phyloP scores from a whole-genome alignment of 495 filamentous ascomycete genomes.

The Venustampulla echinocandica region DNA sequence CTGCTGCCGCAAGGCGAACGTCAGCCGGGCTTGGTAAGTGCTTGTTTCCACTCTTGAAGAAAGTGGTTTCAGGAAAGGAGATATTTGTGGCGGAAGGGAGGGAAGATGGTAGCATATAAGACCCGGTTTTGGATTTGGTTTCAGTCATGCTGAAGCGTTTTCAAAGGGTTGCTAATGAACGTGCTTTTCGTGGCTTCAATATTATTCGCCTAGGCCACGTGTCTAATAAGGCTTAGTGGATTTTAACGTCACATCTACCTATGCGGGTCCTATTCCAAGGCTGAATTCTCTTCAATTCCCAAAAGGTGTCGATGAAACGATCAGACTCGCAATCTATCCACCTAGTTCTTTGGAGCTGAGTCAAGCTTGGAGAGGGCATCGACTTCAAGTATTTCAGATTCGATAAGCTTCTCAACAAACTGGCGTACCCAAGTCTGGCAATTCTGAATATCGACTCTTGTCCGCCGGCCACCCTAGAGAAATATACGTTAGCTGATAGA shows the following conservation, averaged over 20 bases:
- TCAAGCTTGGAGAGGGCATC: background rate
- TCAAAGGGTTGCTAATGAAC: background rate
- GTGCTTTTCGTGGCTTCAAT: background rate
- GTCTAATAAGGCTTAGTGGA: background rate
- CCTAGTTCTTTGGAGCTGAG: background rate
- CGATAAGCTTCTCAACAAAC: background rate
- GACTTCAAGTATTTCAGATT: background rate
- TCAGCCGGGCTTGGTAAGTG: slow-evolving; percentile 7
- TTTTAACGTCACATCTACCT: background rate
- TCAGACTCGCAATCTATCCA: background rate
- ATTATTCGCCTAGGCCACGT: too few relatives aligned
- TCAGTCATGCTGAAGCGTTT: background rate
- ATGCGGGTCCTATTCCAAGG: background rate
- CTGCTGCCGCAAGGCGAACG: background rate
- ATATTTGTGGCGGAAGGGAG: slow-evolving; percentile 2
- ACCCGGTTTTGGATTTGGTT: background rate
- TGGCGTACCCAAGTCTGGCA: background rate
- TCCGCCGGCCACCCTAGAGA: too few relatives aligned
- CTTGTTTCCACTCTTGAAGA: background rate
- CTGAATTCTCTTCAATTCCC: background rate
- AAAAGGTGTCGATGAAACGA: background rate
- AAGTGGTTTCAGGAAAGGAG: background rate
- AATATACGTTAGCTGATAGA: too few relatives aligned
- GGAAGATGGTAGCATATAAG: background rate
- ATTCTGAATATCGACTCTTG: background rate